Conservation (phyloP, 2,329 filamentous ascomycete species). For the Phialophora expanda region DNA sequence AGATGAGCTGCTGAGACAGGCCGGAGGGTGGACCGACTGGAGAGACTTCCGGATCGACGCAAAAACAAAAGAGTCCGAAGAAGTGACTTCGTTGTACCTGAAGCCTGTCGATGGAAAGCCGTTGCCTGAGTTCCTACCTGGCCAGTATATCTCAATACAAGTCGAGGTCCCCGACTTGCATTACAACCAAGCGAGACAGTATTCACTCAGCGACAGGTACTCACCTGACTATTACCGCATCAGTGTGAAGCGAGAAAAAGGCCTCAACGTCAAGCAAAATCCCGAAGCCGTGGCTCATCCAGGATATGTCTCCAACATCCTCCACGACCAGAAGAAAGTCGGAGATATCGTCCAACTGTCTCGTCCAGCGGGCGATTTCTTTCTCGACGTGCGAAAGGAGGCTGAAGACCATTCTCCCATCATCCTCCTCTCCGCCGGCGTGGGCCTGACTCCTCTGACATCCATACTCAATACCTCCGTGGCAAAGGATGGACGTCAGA, state of each 20-base stretch:
- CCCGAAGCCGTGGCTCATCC: slow-evolving; percentile 58
- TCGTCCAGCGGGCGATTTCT: slow-evolving; percentile 69
- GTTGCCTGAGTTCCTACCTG: slow-evolving; percentile 69
- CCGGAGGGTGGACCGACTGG: slow-evolving; percentile 66
- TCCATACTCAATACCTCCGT: slow-evolving; percentile 63
- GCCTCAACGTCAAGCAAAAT: slow-evolving; percentile 53
- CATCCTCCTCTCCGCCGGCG: slow-evolving; percentile 67
- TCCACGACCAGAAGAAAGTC: slow-evolving; percentile 65
- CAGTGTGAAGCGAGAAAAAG: slow-evolving; percentile 70
- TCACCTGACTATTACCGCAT: slow-evolving; percentile 65
- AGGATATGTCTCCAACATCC: slow-evolving; percentile 71
- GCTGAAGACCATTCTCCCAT: slow-evolving; percentile 52
- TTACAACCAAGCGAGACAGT: slow-evolving; percentile 70
- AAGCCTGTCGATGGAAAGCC: slow-evolving; percentile 64
- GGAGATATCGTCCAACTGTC: slow-evolving; percentile 69
- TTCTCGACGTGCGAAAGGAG: slow-evolving; percentile 49
- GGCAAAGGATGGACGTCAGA: slow-evolving; percentile 53
- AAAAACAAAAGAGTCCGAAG: slow-evolving; percentile 69
- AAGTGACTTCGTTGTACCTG: slow-evolving; percentile 73
- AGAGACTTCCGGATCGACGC: slow-evolving; percentile 67
- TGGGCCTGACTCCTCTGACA: slow-evolving; percentile 65
- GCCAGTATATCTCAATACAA: slow-evolving; percentile 73
- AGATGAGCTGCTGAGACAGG: slow-evolving; percentile 60
- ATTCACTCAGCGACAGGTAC: slow-evolving; percentile 70
- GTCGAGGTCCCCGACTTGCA: slow-evolving; percentile 63